A percentile compares a stretch with the other conserved stretches of the same genome.
These are phyloP conservation scores for Neofusicoccum parvum DNA, from an alignment of 2,329 filamentous ascomycete genomes.

Conservation along the genomic window DNA sequence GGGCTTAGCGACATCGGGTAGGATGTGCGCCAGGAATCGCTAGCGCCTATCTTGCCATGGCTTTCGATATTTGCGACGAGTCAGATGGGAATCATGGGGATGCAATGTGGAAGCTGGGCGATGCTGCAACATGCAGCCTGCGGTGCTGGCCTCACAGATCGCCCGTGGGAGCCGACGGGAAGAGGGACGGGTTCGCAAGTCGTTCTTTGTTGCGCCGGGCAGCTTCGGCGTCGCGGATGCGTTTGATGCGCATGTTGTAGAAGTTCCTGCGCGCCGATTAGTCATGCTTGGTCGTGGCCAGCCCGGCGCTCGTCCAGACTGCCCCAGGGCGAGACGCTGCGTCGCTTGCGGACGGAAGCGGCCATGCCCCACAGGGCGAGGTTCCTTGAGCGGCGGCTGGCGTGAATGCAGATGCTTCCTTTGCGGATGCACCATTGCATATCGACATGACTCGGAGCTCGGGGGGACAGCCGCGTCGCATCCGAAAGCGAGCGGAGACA, in stretches of 20 bases:
- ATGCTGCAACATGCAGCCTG: background rate
- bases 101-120: slow-evolving; percentile 4
- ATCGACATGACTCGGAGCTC: background rate
- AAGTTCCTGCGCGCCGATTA: slow-evolving; percentile 63
- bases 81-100: slow-evolving; percentile 4
- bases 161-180: slow-evolving; percentile 80
- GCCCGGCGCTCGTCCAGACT: background rate
- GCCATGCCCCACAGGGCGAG: background rate
- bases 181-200: slow-evolving; percentile 74
- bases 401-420: background rate
- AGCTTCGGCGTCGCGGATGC: slow-evolving; percentile 74
- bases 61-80: slow-evolving; percentile 20
- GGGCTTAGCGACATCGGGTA: slow-evolving; percentile 19
- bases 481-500: background rate
- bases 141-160: slow-evolving; percentile 29
- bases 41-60: slow-evolving; percentile 10
- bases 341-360: background rate
- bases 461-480: background rate
- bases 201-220: slow-evolving; percentile 82
- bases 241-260: slow-evolving; percentile 81
- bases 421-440: background rate
- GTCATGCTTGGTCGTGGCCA: slow-evolving; percentile 5
- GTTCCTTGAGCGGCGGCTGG: background rate
- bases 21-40: slow-evolving; percentile 11
- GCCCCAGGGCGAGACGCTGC: background rate